These are phyloP conservation scores for Crithidia expoeki DNA, from an alignment of 208 protist species.

Conservation along the genomic window DNA sequence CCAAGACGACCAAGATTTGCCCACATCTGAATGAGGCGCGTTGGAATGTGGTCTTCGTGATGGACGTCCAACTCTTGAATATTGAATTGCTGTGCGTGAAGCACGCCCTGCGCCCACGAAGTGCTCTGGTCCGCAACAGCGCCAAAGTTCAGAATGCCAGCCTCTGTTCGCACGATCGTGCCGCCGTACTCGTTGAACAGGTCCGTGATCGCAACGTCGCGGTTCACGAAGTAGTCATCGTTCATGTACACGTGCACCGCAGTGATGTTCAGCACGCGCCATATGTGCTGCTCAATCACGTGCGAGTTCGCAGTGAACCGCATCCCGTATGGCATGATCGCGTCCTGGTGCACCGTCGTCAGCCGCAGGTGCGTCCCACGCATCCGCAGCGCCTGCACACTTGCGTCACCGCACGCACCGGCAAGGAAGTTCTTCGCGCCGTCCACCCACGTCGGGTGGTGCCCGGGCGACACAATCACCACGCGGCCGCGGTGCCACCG, in stretches of 20 bases:
- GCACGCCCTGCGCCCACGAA: constrained; percentile 36
- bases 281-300: constrained; percentile 63
- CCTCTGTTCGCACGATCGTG: constrained; percentile 56
- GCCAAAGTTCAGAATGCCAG: constrained; percentile 1
- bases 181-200: constrained; percentile 68
- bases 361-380: constrained; percentile 56
- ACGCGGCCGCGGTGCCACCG: constrained; percentile 91
- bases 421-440: constrained; percentile 59
- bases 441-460: constrained; percentile 92
- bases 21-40: constrained; percentile 24
- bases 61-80: constrained; percentile 35
- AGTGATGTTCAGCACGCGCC: constrained; percentile 56
- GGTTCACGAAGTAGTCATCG: constrained; percentile 82
- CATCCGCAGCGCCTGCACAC: constrained; percentile 29
- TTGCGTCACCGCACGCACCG: constrained; percentile 30
- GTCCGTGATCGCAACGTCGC: constrained; percentile 55
- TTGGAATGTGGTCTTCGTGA: constrained; percentile 32
- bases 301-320: constrained; percentile 60
- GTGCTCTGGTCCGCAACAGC: constrained; percentile 1
- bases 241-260: constrained; percentile 71
- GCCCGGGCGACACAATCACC: constrained; percentile 96
- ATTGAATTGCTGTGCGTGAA: constrained; percentile 45
- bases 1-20: not conserved
- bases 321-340: constrained; percentile 40
- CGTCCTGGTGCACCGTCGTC: constrained; percentile 72